Conservation (phyloP, 1,284 basidiomycete species). For the Stereum hirsutum region DNA sequence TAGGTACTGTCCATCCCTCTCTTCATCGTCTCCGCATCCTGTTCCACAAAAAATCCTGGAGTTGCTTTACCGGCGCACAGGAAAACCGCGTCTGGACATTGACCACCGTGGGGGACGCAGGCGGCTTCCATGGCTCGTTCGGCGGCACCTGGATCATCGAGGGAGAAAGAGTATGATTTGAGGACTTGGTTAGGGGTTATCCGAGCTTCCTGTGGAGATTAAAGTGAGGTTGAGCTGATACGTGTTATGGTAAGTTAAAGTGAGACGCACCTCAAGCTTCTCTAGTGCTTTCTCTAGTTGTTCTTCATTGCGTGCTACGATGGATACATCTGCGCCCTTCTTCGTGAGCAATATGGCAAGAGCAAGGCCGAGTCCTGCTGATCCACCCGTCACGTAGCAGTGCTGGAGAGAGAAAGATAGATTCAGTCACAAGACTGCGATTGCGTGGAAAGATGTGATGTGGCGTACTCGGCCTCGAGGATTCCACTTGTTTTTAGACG, state of each 20-base stretch:
- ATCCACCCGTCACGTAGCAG: background rate
- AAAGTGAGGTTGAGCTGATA: background rate
- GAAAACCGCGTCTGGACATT: conserved; percentile 67
- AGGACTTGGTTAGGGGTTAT: conserved; percentile 48
- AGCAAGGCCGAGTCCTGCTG: background rate
- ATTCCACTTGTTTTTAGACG: background rate
- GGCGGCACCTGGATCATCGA: conserved; percentile 41
- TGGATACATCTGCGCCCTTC: background rate
- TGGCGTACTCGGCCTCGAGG: background rate
- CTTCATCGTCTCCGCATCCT: conserved; percentile 48
- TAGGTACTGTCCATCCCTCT: conserved; percentile 54
- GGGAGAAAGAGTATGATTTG: conserved; percentile 51
- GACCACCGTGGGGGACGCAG: conserved; percentile 39
- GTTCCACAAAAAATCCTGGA: conserved; percentile 70
- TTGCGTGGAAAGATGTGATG: too few relatives aligned
- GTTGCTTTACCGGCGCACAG: conserved; percentile 66
- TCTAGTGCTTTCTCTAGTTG: background rate
- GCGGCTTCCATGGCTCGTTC: conserved; percentile 54
- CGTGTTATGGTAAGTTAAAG: background rate
- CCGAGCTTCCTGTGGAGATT: conserved; percentile 28
- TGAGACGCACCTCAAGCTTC: background rate
- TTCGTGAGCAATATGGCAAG: background rate
- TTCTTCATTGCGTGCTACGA: background rate
- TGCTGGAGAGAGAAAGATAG: background rate
- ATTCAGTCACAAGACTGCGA: background rate